phyloP scores from a whole-genome alignment of 164 flowering plant species.

The Buxus sempervirens region DNA sequence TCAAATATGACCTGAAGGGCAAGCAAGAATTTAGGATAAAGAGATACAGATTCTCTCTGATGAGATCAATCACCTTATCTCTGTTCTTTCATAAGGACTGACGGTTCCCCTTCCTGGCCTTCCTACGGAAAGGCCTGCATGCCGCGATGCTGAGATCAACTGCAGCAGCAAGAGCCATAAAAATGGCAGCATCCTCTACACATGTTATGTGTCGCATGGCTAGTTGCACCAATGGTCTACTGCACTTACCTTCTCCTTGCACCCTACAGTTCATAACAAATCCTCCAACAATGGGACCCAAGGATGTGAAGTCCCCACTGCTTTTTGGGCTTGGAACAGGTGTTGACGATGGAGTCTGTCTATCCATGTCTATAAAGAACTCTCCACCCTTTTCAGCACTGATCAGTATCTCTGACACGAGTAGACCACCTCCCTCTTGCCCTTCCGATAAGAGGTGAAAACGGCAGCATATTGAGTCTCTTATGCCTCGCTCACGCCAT shows the following conservation, averaged over 20 bases:
- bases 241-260: conserved; percentile 74
- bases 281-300: conserved; percentile 52
- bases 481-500: conserved; percentile 78
- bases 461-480: conserved; percentile 66
- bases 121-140: conserved; percentile 70
- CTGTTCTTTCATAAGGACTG: conserved; percentile 24
- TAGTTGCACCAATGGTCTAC: conserved; percentile 78
- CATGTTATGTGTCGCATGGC: conserved; percentile 83
- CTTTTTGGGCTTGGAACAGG: conserved; percentile 80
- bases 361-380: conserved; percentile 70
- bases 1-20: neutral
- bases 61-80: conserved; percentile 1
- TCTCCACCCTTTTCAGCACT: conserved; percentile 85
- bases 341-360: conserved; percentile 41
- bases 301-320: conserved; percentile 67
- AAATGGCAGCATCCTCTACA: conserved; percentile 89
- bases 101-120: conserved; percentile 36
- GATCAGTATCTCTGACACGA: conserved; percentile 65
- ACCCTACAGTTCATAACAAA: conserved; percentile 88
- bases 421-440: conserved; percentile 52
- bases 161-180: conserved; percentile 94
- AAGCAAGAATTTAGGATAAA: neutral
- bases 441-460: conserved; percentile 66
- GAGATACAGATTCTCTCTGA: neutral
- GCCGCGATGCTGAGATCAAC: conserved; percentile 93